Evolutionary conservation across 345 rosid species (phyloP).

Genomic region (Aquilaria yunnanensis): DNA sequence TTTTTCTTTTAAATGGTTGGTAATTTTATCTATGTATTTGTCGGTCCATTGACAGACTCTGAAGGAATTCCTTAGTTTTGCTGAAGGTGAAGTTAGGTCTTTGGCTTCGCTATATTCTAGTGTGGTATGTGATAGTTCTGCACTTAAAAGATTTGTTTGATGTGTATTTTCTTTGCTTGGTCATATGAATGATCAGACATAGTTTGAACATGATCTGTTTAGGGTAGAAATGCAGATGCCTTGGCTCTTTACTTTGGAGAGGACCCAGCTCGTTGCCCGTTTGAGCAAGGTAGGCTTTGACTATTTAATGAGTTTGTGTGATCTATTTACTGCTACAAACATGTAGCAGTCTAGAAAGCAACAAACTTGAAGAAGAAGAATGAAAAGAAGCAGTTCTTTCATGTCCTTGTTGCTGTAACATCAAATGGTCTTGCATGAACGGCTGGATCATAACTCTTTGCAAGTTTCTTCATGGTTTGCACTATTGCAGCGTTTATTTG

Average conservation of each 20-base stretch:
- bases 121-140: constrained; percentile 42
- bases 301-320: background rate
- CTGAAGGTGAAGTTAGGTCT: constrained; percentile 71
- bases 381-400: no score
- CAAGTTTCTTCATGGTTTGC: no score
- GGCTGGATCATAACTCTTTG: no score
- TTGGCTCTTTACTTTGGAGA: constrained; percentile 83
- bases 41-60: constrained; percentile 27
- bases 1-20: no score
- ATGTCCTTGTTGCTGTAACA: no score
- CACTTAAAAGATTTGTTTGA: background rate
- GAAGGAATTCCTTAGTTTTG: constrained; percentile 66
- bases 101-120: constrained; percentile 61
- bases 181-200: constrained; percentile 7
- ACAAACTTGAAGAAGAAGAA: no score
- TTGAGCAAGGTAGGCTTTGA: constrained; percentile 64
- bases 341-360: background rate
- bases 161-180: background rate
- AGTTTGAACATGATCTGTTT: constrained; percentile 15
- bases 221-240: constrained; percentile 86
- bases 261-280: constrained; percentile 85
- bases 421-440: no score
- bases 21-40: no score
- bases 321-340: background rate
- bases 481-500: no score